Percentiles rank a stretch among this genome's conserved stretches.
Conservation (phyloP, 2,329 filamentous ascomycete species). For the Neopestalotiopsis sp. region DNA sequence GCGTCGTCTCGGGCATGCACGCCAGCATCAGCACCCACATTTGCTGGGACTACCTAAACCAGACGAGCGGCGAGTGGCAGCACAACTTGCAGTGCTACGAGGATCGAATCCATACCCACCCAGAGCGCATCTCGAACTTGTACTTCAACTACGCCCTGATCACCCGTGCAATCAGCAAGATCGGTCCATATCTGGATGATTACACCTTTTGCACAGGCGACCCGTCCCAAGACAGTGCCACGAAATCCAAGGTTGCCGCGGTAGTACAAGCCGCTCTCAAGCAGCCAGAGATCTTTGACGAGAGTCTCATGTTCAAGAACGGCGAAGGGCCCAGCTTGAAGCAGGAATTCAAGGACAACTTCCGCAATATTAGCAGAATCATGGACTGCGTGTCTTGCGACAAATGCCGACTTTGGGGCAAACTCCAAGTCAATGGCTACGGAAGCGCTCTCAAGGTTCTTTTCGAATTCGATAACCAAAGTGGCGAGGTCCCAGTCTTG, state of each 20-base stretch:
- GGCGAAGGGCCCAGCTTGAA: constrained; percentile 79
- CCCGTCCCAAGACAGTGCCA: constrained; percentile 74
- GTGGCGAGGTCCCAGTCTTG: constrained; percentile 69
- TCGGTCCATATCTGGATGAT: constrained; percentile 77
- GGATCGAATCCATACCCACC: constrained; percentile 79
- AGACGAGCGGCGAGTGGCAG: constrained; percentile 90
- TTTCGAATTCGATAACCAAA: constrained; percentile 83
- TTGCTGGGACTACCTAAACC: constrained; percentile 95
- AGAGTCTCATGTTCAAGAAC: constrained; percentile 91
- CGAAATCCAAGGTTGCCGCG: constrained; percentile 79
- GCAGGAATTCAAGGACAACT: constrained; percentile 96
- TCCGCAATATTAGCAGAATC: constrained; percentile 92
- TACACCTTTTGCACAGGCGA: constrained; percentile 96
- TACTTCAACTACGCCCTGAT: constrained; percentile 99
- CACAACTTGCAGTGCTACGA: constrained; percentile 92
- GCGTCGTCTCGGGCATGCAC: constrained; percentile 96
- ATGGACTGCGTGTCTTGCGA: constrained; percentile 99
- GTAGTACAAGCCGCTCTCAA: constrained; percentile 74
- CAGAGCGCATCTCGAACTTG: constrained; percentile 93
- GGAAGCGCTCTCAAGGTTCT: constrained; percentile 94
- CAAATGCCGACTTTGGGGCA: constrained; percentile 98
- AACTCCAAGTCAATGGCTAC: constrained; percentile 93
- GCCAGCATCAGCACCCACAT: constrained; percentile 95
- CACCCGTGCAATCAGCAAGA: constrained; percentile 87
- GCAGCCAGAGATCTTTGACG: constrained; percentile 86